Evolutionary conservation across 192 early-diverging fungal species (phyloP).

Genomic region (Dissophora ornata): DNA sequence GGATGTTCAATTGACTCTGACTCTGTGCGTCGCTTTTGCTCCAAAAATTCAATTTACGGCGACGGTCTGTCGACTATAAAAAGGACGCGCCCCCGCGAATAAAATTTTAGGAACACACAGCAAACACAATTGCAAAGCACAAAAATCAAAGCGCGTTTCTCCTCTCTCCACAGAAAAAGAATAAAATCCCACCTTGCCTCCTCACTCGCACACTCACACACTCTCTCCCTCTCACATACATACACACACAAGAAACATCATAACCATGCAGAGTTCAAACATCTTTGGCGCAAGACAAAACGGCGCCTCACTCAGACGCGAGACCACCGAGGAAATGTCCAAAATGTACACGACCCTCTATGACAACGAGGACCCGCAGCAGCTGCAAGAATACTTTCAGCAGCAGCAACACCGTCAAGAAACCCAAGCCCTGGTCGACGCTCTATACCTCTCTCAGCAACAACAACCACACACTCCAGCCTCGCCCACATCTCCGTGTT

Average conservation of each 20-base stretch:
- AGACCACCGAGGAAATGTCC: conserved; percentile 26
- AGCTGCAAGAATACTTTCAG: conserved; percentile 13
- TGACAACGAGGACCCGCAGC: conserved; percentile 21
- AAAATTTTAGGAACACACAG: neutral
- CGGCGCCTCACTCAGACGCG: conserved; percentile 10
- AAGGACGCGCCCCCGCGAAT: too few species aligned
- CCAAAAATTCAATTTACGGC: too few species aligned
- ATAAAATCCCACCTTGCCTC: too few species aligned
- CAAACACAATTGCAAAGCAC: too few species aligned
- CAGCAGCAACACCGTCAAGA: conserved; percentile 9
- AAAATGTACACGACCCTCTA: conserved; percentile 45
- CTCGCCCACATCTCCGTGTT: conserved; percentile 17
- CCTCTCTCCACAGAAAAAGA: neutral
- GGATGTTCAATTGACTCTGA: too few species aligned
- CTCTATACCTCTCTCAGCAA: neutral
- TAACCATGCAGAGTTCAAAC: too few species aligned
- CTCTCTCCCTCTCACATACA: too few species aligned
- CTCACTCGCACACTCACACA: too few species aligned
- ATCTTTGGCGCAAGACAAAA: too few species aligned
- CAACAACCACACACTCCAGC: neutral
- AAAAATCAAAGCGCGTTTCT: neutral
- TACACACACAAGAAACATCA: too few species aligned
- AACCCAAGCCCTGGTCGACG: neutral
- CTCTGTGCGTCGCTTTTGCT: too few species aligned
- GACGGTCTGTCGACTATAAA: too few species aligned